Base-by-base conservation (phyloP, 306 rosid genomes). In the Comarum palustre region DNA sequence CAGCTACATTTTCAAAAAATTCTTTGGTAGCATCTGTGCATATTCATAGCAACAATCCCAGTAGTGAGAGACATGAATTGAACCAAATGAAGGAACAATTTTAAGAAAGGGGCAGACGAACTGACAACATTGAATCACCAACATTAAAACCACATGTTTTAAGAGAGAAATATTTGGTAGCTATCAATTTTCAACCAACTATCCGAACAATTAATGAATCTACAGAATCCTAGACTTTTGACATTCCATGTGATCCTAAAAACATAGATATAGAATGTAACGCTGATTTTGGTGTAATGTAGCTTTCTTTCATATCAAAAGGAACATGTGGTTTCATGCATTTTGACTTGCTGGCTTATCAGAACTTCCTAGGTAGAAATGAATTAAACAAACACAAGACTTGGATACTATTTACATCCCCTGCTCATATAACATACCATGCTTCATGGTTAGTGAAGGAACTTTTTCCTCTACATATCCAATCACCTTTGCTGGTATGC, bases 361-460 rank as follows among this genome's bases (percentile, higher is more conserved):
- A 32, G 13, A 16, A 38, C 27, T 16, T 41, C 55, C 55, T 25
- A 41, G 36, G 29, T 41, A 14, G 61, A 57, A 29, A 25, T 57
- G 17, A 72, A 72, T 17, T 2, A 51, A 17, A 22, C 11, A 71
- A 39, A 55, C 0, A 25, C 63, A 69, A 58, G 72, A 63, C 43
- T 6, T 7, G 17, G 46, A 76, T 57, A 47, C 61, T 8, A 15
- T 12, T 50, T 34, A 29, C 66, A 58, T 66, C 19, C 52, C 73
- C 55, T 48, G 47, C 39, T 52, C 71, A 22, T 65, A 15, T 54
- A 16, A 61, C 92, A 88, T 84, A 94, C 98, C 98, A 72, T 94
- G 98, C 74, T 91, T 94, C 98, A 94, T 94, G 73, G 95, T 91
- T 82, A 94, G 79, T 62, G 97, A 91, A 29, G 96, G 97, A 71